Conservation (phyloP, 139 green algal genomes). For the Penium margaritaceum region DNA sequence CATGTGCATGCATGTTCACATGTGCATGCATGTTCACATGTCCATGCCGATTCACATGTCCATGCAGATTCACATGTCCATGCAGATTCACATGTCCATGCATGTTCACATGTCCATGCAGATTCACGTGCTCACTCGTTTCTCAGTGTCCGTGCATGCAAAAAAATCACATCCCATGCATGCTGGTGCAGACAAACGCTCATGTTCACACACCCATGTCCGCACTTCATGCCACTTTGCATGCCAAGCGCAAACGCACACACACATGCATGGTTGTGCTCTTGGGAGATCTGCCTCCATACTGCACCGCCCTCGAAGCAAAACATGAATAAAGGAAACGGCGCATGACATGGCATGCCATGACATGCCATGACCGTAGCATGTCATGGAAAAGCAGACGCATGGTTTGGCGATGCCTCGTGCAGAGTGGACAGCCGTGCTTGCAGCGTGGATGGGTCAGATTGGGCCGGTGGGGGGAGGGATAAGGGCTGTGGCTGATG, state of each 20-base stretch:
- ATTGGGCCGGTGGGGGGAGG: too few relatives aligned
- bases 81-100: neutral
- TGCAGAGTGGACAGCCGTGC: neutral
- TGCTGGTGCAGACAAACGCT: neutral
- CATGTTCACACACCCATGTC: neutral
- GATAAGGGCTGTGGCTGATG: too few relatives aligned
- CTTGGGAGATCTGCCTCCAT: neutral
- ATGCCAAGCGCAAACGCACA: neutral
- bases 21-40: neutral
- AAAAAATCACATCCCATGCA: neutral
- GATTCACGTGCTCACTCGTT: neutral
- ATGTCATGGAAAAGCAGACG: neutral
- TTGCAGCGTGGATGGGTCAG: neutral
- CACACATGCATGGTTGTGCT: neutral
- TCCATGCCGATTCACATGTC: neutral
- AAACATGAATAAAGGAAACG: too few relatives aligned
- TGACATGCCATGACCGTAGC: neutral
- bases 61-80: neutral
- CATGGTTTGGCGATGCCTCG: neutral
- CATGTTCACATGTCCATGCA: neutral
- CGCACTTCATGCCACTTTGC: neutral
- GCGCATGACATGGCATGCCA: neutral
- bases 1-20: neutral
- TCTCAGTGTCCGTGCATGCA: neutral
- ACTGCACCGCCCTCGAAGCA: neutral